Evolutionary conservation across 768 basidiomycete genomes (phyloP).

Genomic region (Lactifluus rugatus): DNA sequence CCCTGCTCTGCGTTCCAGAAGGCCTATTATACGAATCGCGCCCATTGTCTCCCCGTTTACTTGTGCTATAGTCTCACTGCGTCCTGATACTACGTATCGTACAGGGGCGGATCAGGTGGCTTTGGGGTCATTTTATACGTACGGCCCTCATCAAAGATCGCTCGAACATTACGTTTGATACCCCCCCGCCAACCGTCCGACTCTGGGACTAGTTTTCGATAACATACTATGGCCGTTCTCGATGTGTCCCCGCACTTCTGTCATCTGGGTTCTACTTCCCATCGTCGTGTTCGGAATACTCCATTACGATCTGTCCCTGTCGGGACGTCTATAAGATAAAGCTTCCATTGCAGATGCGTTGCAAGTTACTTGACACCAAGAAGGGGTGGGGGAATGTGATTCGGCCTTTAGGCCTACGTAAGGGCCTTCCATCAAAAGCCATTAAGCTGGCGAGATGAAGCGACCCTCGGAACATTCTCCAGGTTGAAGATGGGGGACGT

Average conservation of each 20-base stretch:
- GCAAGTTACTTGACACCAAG: neutral
- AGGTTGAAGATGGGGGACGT: neutral
- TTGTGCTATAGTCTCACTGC: neutral
- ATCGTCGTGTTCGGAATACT: conserved; percentile 8
- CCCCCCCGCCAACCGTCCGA: neutral
- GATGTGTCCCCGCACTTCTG: conserved; percentile 8
- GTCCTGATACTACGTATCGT: neutral
- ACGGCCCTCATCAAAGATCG: neutral
- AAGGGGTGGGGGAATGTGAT: neutral
- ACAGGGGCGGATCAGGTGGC: neutral
- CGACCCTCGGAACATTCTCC: neutral
- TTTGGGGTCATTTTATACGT: neutral
- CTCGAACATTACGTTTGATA: conserved; percentile 4
- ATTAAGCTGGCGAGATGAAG: neutral
- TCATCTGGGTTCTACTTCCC: conserved; percentile 1
- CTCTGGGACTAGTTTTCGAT: neutral
- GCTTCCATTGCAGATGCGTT: neutral
- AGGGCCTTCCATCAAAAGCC: neutral
- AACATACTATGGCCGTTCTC: neutral
- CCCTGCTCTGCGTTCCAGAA: neutral
- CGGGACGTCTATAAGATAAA: neutral
- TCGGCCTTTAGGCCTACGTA: neutral
- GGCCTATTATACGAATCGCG: neutral
- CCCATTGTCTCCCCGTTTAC: neutral
- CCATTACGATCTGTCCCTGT: neutral